These are phyloP conservation scores for Termitomyces sp. DNA, from an alignment of 768 basidiomycete species.

Conservation along the genomic window DNA sequence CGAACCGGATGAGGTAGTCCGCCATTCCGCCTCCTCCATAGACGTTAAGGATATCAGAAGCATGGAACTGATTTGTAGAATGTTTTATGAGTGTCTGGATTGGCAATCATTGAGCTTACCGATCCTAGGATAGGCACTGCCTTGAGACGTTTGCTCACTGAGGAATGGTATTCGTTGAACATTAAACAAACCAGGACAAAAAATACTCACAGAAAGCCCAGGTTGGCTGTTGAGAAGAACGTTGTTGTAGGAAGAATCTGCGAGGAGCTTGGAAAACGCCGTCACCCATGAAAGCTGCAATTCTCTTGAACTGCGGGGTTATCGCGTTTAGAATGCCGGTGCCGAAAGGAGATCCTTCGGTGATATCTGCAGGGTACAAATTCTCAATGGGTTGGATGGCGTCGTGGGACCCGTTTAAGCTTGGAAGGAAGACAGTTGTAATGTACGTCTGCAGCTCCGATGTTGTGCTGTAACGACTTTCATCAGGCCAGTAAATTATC, in stretches of 20 bases:
- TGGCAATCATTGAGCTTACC: slow-evolving; percentile 19
- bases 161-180: neutral
- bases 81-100: neutral
- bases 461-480: slow-evolving; percentile 15
- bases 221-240: slow-evolving; percentile 34
- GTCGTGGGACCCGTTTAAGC: slow-evolving; percentile 7
- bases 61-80: slow-evolving; percentile 30
- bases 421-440: slow-evolving; percentile 21
- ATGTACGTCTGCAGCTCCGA: slow-evolving; percentile 25
- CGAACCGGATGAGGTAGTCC: slow-evolving; percentile 45
- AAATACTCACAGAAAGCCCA: slow-evolving; percentile 38
- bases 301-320: slow-evolving; percentile 46
- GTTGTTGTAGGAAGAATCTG: slow-evolving; percentile 40
- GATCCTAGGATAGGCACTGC: slow-evolving; percentile 39
- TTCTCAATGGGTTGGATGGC: slow-evolving; percentile 17
- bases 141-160: slow-evolving; percentile 47
- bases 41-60: slow-evolving; percentile 36
- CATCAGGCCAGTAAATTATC: neutral
- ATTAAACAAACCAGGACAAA: neutral
- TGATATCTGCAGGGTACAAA: slow-evolving; percentile 35
- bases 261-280: slow-evolving; percentile 47
- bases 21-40: slow-evolving; percentile 39
- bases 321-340: slow-evolving; percentile 37
- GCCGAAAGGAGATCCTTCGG: slow-evolving; percentile 45
- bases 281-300: slow-evolving; percentile 50